Conservation (phyloP, 192 early-diverging fungal genomes). For the Backusella sp. region DNA sequence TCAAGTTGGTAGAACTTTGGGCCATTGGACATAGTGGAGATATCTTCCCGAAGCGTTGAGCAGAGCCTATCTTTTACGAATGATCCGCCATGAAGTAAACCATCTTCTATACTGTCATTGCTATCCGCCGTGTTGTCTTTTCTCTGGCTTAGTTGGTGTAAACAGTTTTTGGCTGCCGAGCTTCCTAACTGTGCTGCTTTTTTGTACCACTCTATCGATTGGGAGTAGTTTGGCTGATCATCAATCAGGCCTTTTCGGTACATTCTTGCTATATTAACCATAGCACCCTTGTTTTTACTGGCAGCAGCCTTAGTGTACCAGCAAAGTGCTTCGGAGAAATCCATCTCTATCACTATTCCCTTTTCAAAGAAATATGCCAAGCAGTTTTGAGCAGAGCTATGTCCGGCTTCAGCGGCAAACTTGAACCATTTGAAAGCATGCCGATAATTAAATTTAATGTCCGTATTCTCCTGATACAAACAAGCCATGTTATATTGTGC, state of each 20-base stretch:
- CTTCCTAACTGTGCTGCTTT: background rate
- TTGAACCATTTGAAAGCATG: background rate
- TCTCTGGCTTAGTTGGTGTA: background rate
- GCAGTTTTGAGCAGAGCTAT: background rate
- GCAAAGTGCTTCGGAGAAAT: background rate
- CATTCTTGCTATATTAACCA: background rate
- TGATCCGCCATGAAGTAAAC: background rate
- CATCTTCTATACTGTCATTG: background rate
- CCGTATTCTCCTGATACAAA: background rate
- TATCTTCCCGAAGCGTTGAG: background rate
- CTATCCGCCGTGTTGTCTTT: background rate
- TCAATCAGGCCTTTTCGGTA: background rate
- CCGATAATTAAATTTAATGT: background rate
- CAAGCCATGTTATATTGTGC: background rate
- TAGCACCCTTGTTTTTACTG: background rate
- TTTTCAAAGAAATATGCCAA: background rate
- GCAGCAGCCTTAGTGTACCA: background rate
- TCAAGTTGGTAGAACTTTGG: background rate
- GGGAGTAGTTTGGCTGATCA: background rate
- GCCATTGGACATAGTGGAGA: background rate
- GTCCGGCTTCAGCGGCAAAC: background rate
- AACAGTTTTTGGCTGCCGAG: background rate
- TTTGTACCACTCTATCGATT: background rate
- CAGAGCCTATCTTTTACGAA: background rate
- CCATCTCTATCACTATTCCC: background rate